Base-by-base conservation (phyloP, 805 yeast species). In the Candida caryicola region DNA sequence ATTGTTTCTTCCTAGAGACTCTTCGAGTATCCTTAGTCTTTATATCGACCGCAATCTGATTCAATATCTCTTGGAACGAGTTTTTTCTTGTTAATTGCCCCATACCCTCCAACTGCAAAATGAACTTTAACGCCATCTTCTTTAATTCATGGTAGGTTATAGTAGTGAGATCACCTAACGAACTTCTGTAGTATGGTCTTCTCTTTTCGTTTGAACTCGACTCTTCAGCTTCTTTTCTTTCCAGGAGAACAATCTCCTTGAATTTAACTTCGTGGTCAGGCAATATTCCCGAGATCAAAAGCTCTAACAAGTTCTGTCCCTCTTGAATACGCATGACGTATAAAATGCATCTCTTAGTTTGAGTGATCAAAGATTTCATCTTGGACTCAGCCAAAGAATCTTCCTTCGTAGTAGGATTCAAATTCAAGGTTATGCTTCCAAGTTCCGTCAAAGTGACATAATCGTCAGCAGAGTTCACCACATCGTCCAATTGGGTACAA, bases 261-360 rank as follows among this genome's bases (percentile, higher is more conserved):
- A 84, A 89, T 36, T 61, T 69, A 4, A 66, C 60, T 56, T 93
- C 99, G 55, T 91, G 91, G 13, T 68, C 71, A 0, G 81, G 76
- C 26, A 71, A 67, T 21, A 85, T 86, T 3, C 83, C 84, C 3
- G 81, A 75, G 7, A 85, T 71, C 35, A 88, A 59, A 37, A 87
- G 62, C 35, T 85, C 91, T 38, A 82, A 73, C 32, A 91, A 69
- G 45, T 79, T 81, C 2, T 74, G 67, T 17, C 81, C 81, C 10
- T 77, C 76, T 65, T 93, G 97, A 4, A 93, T 85, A 47, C 89
- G 80, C 45, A 90, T 78, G 52, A 91, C 79, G 54, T 88, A 88
- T 12, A 84, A 63, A n/a, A 90, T 64, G 48, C 89, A 83, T 45
- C 95, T 69, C 57, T 91, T 91, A 0, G 85, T 88, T 53, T 87